phyloP scores from a whole-genome alignment of 2,329 filamentous ascomycete species.

The Penicillium occitanis region DNA sequence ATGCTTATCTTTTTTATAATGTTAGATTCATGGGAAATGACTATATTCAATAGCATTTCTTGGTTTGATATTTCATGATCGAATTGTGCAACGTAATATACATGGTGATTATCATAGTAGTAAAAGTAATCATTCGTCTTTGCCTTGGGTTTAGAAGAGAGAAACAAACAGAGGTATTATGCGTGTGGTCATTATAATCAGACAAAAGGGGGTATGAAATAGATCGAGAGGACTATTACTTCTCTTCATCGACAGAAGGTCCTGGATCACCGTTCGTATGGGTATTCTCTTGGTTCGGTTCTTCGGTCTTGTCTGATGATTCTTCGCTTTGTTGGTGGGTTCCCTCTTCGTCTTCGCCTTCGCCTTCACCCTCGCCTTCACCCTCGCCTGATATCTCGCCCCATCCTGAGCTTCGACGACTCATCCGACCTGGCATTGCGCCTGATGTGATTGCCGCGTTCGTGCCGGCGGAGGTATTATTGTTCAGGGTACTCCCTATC shows the following conservation, averaged over 20 bases:
- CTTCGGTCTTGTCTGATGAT: slow-evolving; percentile 38
- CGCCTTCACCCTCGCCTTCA: slow-evolving; percentile 31
- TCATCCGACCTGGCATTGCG: slow-evolving; percentile 37
- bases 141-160: neutral
- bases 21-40: neutral
- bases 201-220: neutral
- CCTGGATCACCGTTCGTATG: neutral
- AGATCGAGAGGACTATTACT: neutral
- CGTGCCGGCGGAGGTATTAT: neutral
- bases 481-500: slow-evolving; percentile 35
- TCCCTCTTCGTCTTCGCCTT: slow-evolving; percentile 10
- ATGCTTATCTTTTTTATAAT: neutral
- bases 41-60: neutral
- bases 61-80: neutral
- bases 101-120: neutral
- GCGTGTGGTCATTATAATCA: slow-evolving; percentile 1
- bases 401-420: slow-evolving; percentile 47
- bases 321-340: neutral
- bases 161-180: neutral
- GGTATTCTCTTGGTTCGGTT: slow-evolving; percentile 27
- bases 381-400: slow-evolving; percentile 43
- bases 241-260: slow-evolving; percentile 5
- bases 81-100: neutral
- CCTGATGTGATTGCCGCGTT: slow-evolving; percentile 30
- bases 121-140: neutral